Base-by-base conservation (phyloP, 768 basidiomycete genomes). In the Tulasnella sp. region DNA sequence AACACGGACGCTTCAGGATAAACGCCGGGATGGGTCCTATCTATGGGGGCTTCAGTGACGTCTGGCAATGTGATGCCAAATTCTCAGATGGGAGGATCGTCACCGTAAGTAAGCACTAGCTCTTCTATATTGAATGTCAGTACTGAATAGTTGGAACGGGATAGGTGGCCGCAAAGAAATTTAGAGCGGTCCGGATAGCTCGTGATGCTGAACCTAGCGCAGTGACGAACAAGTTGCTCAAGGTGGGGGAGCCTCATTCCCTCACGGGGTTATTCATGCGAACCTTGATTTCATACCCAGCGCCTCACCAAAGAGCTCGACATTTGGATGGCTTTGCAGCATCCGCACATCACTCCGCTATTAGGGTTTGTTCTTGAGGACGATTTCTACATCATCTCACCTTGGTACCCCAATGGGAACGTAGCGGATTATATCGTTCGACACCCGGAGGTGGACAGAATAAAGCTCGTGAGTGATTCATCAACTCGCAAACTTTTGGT, bases 21-120 rank as follows among this genome's bases (percentile, higher is more conserved):
- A 32, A 35, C 15, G 13, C 26, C 0, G 32, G 16, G 5, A 67
- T 26, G 29, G 7, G 26, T 26, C 61, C 61, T 0, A 32, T 67
- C 35, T 48, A 75, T 18, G 74, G 74, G 23, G 74, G 74, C 7
- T 75, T 75, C 44, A 75, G 74, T n/a, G 74, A 75, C 32, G 55
- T 75, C 23, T 75, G 74, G 74, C 44, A 20, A 37, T 75, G 44
- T n/a, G 74, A 75, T 16, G 74, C 46, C 44, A 40, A n/a, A 55
- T 75, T 42, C 37, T n/a, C 37, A 29, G 74, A 72, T 46, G 71
- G 61, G 16, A 67, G 26, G 16, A 5, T 48, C 32, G 15, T 75
- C 29, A 15, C 10, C 4, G 61, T 67, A 67, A 51, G 39, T 15
- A 11, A 73, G 6, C 11, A 42, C 32, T 37, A 13, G 5, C 13